Base-by-base conservation (phyloP, 2,329 filamentous ascomycete genomes). In the Fusarium veterinarium region DNA sequence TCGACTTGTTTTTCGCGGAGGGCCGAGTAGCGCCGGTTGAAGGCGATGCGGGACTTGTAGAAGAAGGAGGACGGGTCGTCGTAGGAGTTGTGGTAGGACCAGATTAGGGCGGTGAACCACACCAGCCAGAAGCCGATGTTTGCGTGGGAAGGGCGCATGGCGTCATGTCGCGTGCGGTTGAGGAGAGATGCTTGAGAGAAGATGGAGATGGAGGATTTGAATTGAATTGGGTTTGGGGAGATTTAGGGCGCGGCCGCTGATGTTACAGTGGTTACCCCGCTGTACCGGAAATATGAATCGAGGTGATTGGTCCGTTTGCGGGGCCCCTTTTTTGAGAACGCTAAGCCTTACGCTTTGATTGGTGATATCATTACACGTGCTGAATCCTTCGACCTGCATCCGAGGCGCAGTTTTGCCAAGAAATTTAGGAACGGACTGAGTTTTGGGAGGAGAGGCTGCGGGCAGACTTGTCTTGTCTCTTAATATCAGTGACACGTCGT, bases 41-140 rank as follows among this genome's bases (percentile, higher is more conserved):
- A 81, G 52, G 80, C 80, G 33, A 67, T 61, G 31, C 46, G 37
- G 33, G 71, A 68, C 66, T 79, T 70, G 73, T 78, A 82, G 69
- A 82, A 82, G 65, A 80, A 67, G 8, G 80, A 81, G 5, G 78
- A 78, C 10, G 80, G 80, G 67, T 81, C 80, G 64, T 81, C 80
- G 65, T 74, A 80, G 35, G 78, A 77, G 70, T 80, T 78, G 33
- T 73, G 66, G 60, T 73, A 79, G 71, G 78, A 78, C 67, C 76
- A 79, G 16, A 76, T 11, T 2, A 79, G 64, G 25, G 79, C 76
- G 25, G 59, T 51, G 31, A 79, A 53, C 79, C 79, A 81, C 37
- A 78, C 30, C 38, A 75, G 57, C 74, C 78, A 80, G 73, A 81
- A 81, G 73, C 64, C 72, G 40, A 72, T 70, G 73, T 81, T 81